Base-by-base conservation (phyloP, 176 grass and related monocot genomes). In the Phyllostachys edulis region DNA sequence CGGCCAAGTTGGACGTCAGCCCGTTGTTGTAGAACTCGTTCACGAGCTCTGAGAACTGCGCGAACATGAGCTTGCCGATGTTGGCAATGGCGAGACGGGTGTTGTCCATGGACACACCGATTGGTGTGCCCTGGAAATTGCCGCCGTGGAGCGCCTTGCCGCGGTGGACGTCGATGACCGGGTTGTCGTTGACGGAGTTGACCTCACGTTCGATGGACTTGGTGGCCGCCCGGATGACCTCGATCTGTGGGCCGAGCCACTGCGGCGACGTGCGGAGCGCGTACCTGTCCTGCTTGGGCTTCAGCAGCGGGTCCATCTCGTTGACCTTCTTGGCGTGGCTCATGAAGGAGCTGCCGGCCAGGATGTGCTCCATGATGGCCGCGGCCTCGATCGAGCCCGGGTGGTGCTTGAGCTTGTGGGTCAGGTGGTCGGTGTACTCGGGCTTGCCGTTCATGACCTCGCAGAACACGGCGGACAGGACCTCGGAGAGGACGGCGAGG, bases 11-110 rank as follows among this genome's bases (percentile, higher is more conserved):
- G 40, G 95, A 97, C 11, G 95, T 92, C 32, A 97, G 70, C 5
- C 95, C 95, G 63, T 97, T 97, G 95, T 97, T 97, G 92, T 97
- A 97, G 83, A 97, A 97, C 69, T 97, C 95, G 75, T 97, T 97
- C 5, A 97, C 95, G 7, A 97, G 90, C 89, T 97, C 95, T 0
- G 95, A 97, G 88, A 97, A 97, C 84, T 97, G 95, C 32, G 95
- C 95, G 73, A 97, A 97, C 90, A 97, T 97, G 69, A 97, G 92
- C 79, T 97, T 97, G 34, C 95, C 95, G 21, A 97, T 94, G 72
- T 90, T 92, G 71, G 95, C 95, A 26, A 97, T 86, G 63, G 95
- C 95, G 65, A 97, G 89, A 7, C 95, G 88, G 76, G 95, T 68
- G 82, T 97, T 97, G 89, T 97, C 95, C 95, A 97, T 97, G 78